Conservation (phyloP, 31 red algal species). For the Endocladia muricata region DNA sequence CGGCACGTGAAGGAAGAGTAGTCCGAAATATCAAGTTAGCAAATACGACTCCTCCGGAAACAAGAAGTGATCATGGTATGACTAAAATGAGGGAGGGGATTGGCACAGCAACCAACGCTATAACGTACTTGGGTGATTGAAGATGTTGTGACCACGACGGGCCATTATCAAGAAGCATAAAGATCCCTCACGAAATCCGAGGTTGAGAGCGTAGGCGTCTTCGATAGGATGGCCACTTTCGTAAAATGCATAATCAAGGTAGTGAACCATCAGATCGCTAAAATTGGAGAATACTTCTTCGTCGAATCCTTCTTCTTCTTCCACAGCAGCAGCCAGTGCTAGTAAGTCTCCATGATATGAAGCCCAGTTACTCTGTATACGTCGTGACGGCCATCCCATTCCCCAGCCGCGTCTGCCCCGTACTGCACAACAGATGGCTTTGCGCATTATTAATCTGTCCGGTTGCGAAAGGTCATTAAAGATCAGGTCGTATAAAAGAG, state of each 20-base stretch:
- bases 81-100: too few relatives aligned
- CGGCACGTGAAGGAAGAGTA: too few relatives aligned
- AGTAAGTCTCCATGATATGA: constrained; percentile 67
- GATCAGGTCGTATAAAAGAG: constrained; percentile 65
- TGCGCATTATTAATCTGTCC: constrained; percentile 38
- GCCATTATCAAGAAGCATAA: constrained; percentile 64
- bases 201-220: constrained; percentile 67
- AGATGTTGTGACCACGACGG: constrained; percentile 70
- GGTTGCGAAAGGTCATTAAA: constrained; percentile 37
- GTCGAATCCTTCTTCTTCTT: constrained; percentile 68
- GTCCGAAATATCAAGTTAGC: too few relatives aligned
- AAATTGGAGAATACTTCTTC: constrained; percentile 24
- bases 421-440: constrained; percentile 40
- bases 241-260: constrained; percentile 58
- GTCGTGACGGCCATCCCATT: constrained; percentile 56
- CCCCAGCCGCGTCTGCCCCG: constrained; percentile 57
- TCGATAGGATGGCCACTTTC: constrained; percentile 75
- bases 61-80: too few relatives aligned
- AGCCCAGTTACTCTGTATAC: constrained; percentile 79
- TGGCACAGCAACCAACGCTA: too few relatives aligned
- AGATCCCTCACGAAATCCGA: constrained; percentile 65
- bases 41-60: too few relatives aligned
- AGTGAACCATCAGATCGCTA: constrained; percentile 69
- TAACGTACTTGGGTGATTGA: constrained; percentile 62
- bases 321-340: constrained; percentile 38